Evolutionary conservation across 2,329 filamentous ascomycete species (phyloP).

Genomic region (Cytospora chrysosperma): DNA sequence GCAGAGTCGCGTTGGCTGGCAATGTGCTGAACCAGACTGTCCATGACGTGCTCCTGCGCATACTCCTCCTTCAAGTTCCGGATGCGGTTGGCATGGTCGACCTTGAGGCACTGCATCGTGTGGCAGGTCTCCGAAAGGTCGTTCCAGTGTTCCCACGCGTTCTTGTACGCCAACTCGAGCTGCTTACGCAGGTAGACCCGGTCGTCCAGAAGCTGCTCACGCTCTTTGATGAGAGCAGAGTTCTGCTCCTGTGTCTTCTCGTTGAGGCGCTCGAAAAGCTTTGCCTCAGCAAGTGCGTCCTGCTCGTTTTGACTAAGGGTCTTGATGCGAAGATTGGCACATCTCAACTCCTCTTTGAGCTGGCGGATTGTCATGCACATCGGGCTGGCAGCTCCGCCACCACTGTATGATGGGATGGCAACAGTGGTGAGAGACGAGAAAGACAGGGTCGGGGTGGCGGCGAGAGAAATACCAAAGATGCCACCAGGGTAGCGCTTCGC

Average conservation of each 20-base stretch:
- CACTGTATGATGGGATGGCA: background rate
- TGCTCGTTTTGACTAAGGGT: background rate
- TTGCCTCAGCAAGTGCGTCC: background rate
- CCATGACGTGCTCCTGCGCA: background rate
- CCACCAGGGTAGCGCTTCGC: background rate
- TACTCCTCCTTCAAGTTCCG: background rate
- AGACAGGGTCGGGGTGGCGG: background rate
- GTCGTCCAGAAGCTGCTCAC: background rate
- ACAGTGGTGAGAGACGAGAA: background rate
- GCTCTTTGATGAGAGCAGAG: background rate
- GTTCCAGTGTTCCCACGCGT: background rate
- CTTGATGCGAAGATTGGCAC: background rate
- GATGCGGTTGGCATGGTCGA: too few relatives aligned
- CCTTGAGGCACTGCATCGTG: background rate
- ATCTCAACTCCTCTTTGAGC: background rate
- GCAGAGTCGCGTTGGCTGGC: background rate
- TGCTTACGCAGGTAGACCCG: background rate
- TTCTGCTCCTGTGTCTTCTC: background rate
- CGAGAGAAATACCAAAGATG: background rate
- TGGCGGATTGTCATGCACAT: background rate
- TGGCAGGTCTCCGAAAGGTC: background rate
- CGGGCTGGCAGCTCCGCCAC: background rate
- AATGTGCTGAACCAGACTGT: background rate
- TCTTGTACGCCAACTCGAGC: background rate
- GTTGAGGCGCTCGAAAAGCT: background rate